These are phyloP conservation scores for Ammopiptanthus mongolicus DNA, from an alignment of 306 rosid species.

Conservation along the genomic window DNA sequence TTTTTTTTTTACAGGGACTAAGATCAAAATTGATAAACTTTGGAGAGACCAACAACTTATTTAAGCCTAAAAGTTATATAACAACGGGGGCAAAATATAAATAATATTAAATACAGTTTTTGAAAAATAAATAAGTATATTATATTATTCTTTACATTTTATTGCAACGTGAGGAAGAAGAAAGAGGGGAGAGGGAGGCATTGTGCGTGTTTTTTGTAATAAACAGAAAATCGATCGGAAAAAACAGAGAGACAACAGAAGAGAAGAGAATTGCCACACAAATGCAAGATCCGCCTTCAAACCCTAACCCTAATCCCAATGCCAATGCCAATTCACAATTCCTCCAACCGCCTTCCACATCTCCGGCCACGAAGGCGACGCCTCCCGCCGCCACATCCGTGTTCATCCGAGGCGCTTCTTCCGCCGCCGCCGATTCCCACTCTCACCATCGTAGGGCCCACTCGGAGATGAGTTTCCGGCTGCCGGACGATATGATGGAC, in stretches of 20 bases:
- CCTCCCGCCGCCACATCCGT: constrained; percentile 2
- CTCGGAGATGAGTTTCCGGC: constrained; percentile 71
- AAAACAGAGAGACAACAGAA: background rate
- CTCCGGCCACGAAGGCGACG: background rate
- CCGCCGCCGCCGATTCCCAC: constrained; percentile 8
- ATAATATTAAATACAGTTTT: no score
- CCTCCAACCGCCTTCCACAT: background rate
- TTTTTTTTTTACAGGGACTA: no score
- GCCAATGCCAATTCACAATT: constrained; percentile 20
- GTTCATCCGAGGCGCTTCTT: background rate
- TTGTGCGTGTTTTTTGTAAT: background rate
- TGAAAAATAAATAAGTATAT: no score
- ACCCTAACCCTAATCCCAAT: constrained; percentile 27
- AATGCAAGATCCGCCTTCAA: constrained; percentile 63
- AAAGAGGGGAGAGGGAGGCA: background rate
- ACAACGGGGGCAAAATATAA: no score
- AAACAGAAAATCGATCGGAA: constrained; percentile 26
- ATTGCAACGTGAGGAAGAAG: constrained; percentile 28
- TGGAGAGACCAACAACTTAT: no score
- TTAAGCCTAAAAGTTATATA: no score
- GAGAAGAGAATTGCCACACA: constrained; percentile 23
- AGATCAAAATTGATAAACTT: no score
- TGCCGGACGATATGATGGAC: constrained; percentile 81
- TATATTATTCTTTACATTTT: background rate
- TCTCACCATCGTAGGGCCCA: constrained; percentile 63